Percentiles rank a stretch among this genome's conserved stretches.
Conservation (phyloP, 2,329 filamentous ascomycete genomes). For the Hirsutella minnesotensis region DNA sequence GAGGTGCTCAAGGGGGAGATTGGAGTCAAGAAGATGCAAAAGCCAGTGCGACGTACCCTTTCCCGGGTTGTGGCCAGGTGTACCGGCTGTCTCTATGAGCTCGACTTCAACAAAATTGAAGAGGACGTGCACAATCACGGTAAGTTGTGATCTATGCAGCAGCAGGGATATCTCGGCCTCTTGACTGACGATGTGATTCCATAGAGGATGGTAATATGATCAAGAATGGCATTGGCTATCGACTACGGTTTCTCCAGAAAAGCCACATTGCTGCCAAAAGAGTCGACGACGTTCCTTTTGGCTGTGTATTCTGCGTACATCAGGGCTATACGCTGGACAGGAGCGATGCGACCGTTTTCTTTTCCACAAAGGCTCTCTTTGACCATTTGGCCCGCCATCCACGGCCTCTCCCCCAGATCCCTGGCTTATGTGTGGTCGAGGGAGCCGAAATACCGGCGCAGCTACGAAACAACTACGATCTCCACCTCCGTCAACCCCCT, state of each 20-base stretch:
- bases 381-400: constrained; percentile 40
- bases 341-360: constrained; percentile 46
- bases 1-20: constrained; percentile 34
- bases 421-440: constrained; percentile 37
- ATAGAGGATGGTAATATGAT: constrained; percentile 29
- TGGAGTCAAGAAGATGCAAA: constrained; percentile 38
- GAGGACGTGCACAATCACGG: constrained; percentile 36
- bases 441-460: constrained; percentile 24
- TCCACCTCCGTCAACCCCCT: constrained; percentile 33
- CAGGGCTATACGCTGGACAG: constrained; percentile 36
- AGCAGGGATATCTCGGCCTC: background rate
- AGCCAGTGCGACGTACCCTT: constrained; percentile 25
- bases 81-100: constrained; percentile 39
- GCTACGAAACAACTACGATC: constrained; percentile 38
- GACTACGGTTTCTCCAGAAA: constrained; percentile 44
- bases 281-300: constrained; percentile 41
- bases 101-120: constrained; percentile 40
- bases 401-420: constrained; percentile 36
- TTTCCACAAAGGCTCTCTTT: constrained; percentile 39
- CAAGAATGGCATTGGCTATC: constrained; percentile 34
- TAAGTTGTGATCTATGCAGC: constrained; percentile 16
- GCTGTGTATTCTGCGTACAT: constrained; percentile 42
- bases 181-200: background rate
- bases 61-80: constrained; percentile 32
- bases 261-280: constrained; percentile 37